Evolutionary conservation across 306 rosid genomes (phyloP), one percentile per base, ranked within the genome.

Genomic region (Leucaena leucocephala): DNA sequence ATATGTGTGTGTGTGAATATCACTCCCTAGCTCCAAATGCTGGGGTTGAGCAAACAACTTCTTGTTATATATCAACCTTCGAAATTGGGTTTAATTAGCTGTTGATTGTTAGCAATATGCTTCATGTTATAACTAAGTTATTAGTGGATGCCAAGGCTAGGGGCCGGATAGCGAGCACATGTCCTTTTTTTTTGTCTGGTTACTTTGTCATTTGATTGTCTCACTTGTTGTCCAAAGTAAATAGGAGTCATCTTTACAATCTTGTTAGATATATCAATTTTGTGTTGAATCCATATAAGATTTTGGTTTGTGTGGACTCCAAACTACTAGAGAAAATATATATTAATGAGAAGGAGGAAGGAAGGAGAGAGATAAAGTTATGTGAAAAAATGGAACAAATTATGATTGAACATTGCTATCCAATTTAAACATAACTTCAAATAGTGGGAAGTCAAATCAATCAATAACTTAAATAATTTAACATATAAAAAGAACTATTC

Each of bases 151-250:
- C 61, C 63, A 42, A 52, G 43, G 38, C 33, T 35, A 45, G 75
- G 33, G 73, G 19, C 69, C 21, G 4, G 39, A 3, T 57, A 67
- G 70, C 64, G 3, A 8, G 62, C 62, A 55, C 43, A 22, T 76
- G 54, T 77, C 74, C 58, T 76, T 7, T 71, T 66, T 38, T 58
- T 21, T 36, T 80, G 69, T 72, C 67, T 34, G n/a, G 9, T 55
- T 38, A 52, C 38, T 46, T 27, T 68, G 17, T 66, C 61, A 45
- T 50, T 75, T n/a, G 62, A 83, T 40, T 74, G 73, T 44, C 65
- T 65, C 80, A 39, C 80, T 46, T 64, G 34, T 45, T 64, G 75
- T 76, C 74, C 57, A 64, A 65, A 66, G 66, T 43, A 71, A 36
- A 40, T 36, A 7, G 1, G 50, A 52, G 69, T 58, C 79, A 68